Percentiles rank a stretch among this genome's conserved stretches.
phyloP scores from a whole-genome alignment of 2,329 filamentous ascomycete genomes.

The Trichoderma sp. region DNA sequence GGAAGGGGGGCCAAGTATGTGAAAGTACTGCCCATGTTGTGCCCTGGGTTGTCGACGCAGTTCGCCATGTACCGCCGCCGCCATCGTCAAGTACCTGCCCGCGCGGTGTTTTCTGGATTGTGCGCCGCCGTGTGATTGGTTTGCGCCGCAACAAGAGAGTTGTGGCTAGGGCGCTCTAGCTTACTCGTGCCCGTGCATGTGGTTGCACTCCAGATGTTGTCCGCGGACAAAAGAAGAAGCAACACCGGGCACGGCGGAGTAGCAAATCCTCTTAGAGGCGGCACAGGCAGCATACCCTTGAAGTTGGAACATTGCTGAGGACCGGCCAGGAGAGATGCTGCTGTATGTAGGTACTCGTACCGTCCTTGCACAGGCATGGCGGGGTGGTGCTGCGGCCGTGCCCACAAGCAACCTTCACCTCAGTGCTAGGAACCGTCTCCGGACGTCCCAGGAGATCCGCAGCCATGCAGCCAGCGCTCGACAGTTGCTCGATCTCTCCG shows the following conservation, averaged over 20 bases:
- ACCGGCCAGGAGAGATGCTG: not conserved
- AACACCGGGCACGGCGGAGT: slow-evolving; percentile 7
- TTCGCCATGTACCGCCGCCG: not conserved
- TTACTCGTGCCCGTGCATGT: not conserved
- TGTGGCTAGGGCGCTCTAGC: slow-evolving; percentile 5
- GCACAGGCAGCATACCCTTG: not conserved
- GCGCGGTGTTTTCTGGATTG: not conserved
- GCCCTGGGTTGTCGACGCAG: not conserved
- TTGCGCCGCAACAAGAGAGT: not conserved
- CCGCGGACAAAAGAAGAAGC: not conserved
- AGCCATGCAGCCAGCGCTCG: not conserved
- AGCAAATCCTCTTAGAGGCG: not conserved
- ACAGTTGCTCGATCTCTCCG: slow-evolving; percentile 35
- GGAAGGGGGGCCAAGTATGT: not conserved
- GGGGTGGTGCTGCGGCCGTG: not conserved
- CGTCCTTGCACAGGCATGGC: not conserved
- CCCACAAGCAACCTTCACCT: not conserved
- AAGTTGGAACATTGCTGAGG: not conserved
- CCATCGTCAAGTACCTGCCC: not conserved
- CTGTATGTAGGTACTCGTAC: not conserved
- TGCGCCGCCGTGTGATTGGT: not conserved
- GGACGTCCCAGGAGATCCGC: slow-evolving; percentile 17
- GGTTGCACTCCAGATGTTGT: not conserved
- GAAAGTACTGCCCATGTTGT: not conserved
- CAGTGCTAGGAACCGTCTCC: slow-evolving; percentile 16